A percentile compares a stretch with the other conserved stretches of the same genome.
phyloP scores from a whole-genome alignment of 345 rosid genomes.

The Erysimum cheiranthoides region DNA sequence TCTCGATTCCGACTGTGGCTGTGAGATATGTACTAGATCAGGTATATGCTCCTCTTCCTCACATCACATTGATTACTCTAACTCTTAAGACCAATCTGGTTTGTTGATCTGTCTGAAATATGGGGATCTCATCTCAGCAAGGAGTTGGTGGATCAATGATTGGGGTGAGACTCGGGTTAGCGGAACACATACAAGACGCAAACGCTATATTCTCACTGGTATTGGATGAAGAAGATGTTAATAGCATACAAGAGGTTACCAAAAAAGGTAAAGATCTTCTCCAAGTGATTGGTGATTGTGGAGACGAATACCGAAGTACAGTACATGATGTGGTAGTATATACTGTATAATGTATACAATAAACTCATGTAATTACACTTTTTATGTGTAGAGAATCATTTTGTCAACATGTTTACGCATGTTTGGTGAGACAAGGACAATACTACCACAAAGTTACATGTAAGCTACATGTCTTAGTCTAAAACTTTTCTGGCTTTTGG shows the following conservation, averaged over 20 bases:
- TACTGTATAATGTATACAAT: conserved; percentile 5
- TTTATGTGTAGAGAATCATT: conserved; percentile 13
- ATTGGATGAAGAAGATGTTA: conserved; percentile 80
- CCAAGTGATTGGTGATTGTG: conserved; percentile 91
- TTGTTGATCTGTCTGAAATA: not conserved
- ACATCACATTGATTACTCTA: not conserved
- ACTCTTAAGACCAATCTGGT: not conserved
- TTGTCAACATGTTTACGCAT: too few species aligned
- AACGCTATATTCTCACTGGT: conserved; percentile 73
- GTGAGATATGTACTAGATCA: conserved; percentile 84
- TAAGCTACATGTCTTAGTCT: not conserved
- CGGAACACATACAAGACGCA: conserved; percentile 77
- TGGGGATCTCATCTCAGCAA: conserved; percentile 53
- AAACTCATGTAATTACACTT: not conserved
- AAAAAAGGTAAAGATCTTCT: conserved; percentile 74
- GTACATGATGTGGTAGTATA: conserved; percentile 48
- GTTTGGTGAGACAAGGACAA: not conserved
- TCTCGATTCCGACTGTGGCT: conserved; percentile 87
- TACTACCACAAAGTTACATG: too few species aligned
- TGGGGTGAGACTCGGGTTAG: conserved; percentile 86
- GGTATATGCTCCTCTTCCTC: conserved; percentile 49
- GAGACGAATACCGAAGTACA: conserved; percentile 80
- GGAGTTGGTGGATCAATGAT: conserved; percentile 95
- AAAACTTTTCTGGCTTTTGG: not conserved
- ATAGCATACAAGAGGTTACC: conserved; percentile 66